These are phyloP conservation scores for Xylariaceae sp. DNA, from an alignment of 2,329 filamentous ascomycete genomes.

Conservation along the genomic window DNA sequence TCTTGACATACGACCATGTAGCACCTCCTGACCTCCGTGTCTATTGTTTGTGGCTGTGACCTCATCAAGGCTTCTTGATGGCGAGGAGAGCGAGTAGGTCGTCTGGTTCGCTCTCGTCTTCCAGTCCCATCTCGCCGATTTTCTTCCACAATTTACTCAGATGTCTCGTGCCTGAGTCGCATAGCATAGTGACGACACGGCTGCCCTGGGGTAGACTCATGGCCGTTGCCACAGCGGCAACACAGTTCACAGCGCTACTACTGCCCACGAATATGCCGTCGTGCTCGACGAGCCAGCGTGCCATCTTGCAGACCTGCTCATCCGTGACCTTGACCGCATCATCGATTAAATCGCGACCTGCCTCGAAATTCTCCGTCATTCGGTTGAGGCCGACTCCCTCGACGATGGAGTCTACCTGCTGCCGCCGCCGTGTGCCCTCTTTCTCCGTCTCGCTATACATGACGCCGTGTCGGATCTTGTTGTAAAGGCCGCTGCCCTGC, in stretches of 20 bases:
- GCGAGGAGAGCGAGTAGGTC: constrained; percentile 49
- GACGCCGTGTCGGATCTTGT: constrained; percentile 86
- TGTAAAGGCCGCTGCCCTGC: constrained; percentile 87
- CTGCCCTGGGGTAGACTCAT: constrained; percentile 56
- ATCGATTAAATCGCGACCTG: constrained; percentile 77
- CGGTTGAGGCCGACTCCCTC: constrained; percentile 95
- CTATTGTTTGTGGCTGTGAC: not conserved
- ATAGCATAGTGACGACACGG: constrained; percentile 75
- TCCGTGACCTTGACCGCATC: constrained; percentile 87
- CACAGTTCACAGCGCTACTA: constrained; percentile 95
- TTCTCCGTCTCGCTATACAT: constrained; percentile 89
- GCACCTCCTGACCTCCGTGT: constrained; percentile 1
- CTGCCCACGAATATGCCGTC: constrained; percentile 94
- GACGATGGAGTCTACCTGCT: constrained; percentile 92
- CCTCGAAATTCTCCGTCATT: constrained; percentile 88
- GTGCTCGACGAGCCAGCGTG: constrained; percentile 90
- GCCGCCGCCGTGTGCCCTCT: constrained; percentile 82
- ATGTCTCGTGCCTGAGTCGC: constrained; percentile 77
- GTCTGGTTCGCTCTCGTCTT: constrained; percentile 47
- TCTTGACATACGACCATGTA: constrained; percentile 9
- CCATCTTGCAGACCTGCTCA: constrained; percentile 85
- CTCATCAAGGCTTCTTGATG: constrained; percentile 33
- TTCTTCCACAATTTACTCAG: constrained; percentile 80
- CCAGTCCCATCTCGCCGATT: constrained; percentile 62
- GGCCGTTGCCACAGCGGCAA: constrained; percentile 67